These are phyloP conservation scores for Stentor roeselii DNA, from an alignment of 73 alveolate species.

Conservation along the genomic window DNA sequence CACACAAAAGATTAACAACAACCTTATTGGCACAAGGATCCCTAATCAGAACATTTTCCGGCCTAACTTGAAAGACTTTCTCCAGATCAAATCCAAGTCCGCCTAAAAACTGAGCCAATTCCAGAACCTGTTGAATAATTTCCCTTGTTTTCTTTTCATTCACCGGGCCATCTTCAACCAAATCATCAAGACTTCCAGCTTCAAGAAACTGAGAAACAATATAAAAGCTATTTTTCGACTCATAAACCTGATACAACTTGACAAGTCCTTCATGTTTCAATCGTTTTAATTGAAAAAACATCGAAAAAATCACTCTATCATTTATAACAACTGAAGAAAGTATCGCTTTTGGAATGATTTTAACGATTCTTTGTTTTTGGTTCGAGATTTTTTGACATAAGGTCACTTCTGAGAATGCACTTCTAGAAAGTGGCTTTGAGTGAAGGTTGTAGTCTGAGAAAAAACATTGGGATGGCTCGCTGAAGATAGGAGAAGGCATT, in stretches of 20 bases:
- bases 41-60: background rate
- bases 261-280: too few relatives aligned
- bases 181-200: background rate
- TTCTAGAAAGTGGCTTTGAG: background rate
- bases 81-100: background rate
- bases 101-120: too few relatives aligned
- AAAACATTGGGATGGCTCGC: background rate
- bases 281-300: background rate
- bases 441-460: background rate
- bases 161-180: background rate
- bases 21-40: background rate
- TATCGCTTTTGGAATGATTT: background rate
- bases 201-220: background rate
- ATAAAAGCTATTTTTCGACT: background rate
- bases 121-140: too few relatives aligned
- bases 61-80: background rate
- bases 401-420: background rate
- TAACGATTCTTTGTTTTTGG: background rate
- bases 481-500: background rate
- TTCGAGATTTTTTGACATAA: background rate
- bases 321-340: background rate
- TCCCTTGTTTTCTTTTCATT: background rate
- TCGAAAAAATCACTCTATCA: background rate
- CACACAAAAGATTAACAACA: background rate
- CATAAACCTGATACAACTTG: background rate